A percentile compares a stretch with the other conserved stretches of the same genome.
phyloP scores from a whole-genome alignment of 345 rosid species.

The Ceriops decandra region DNA sequence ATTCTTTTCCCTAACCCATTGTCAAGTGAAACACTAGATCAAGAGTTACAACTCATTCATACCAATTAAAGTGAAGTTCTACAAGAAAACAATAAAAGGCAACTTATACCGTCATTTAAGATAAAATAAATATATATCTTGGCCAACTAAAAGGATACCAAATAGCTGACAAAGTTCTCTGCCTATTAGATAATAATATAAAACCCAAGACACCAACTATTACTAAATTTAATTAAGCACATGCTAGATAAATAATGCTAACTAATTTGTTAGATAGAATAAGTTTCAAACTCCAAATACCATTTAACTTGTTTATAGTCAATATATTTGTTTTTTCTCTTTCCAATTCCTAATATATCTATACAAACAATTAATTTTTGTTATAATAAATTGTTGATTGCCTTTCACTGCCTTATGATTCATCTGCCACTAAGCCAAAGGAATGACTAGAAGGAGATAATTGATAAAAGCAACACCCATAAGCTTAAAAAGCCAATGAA shows the following conservation, averaged over 20 bases:
- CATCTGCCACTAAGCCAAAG: no score
- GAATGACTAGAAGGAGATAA: neutral
- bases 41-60: neutral
- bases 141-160: neutral
- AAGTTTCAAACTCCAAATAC: no score
- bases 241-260: no score
- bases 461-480: neutral
- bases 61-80: neutral
- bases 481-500: neutral
- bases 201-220: no score
- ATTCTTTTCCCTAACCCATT: conserved; percentile 95
- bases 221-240: no score
- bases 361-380: no score
- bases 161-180: no score
- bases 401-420: neutral
- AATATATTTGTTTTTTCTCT: no score
- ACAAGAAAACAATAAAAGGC: neutral
- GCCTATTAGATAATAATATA: no score
- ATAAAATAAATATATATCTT: neutral
- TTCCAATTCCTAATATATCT: no score
- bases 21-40: conserved; percentile 42
- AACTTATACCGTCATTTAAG: neutral
- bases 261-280: no score
- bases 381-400: conserved; percentile 18
- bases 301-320: no score